These are phyloP conservation scores for Orbilia blumenaviensis DNA, from an alignment of 2,329 filamentous ascomycete species.

Conservation along the genomic window DNA sequence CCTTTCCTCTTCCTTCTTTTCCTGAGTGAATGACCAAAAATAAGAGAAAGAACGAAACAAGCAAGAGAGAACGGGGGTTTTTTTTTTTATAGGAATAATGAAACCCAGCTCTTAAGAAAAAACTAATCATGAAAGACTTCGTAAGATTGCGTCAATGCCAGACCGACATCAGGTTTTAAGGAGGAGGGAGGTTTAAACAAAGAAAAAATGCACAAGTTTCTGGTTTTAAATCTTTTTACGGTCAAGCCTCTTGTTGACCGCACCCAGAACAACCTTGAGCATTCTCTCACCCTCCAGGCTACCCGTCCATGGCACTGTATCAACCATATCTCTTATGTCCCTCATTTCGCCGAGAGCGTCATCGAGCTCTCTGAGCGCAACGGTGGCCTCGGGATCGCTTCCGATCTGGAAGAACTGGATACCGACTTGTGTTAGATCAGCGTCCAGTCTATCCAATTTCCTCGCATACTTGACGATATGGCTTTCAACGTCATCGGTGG, in stretches of 20 bases:
- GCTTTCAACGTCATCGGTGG: slow-evolving; percentile 79
- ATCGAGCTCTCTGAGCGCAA: slow-evolving; percentile 76
- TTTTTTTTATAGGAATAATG: neutral
- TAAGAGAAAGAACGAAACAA: neutral
- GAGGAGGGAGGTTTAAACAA: neutral
- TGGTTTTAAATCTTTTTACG: slow-evolving; percentile 60
- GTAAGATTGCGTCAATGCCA: neutral
- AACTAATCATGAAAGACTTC: neutral
- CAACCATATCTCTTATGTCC: slow-evolving; percentile 83
- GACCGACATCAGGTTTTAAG: neutral
- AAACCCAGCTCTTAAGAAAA: neutral
- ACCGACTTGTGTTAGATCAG: slow-evolving; percentile 82
- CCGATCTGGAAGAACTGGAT: slow-evolving; percentile 98
- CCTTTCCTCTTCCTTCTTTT: neutral
- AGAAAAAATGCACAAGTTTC: neutral
- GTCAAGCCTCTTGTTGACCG: slow-evolving; percentile 75
- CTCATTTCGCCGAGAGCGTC: slow-evolving; percentile 71
- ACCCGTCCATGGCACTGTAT: slow-evolving; percentile 80
- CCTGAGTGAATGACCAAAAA: slow-evolving; percentile 8
- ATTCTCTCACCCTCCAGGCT: slow-evolving; percentile 75
- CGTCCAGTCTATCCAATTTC: slow-evolving; percentile 74
- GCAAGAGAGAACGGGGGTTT: too few species aligned
- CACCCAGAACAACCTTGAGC: slow-evolving; percentile 82
- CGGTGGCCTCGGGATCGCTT: slow-evolving; percentile 71
- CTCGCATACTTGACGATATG: slow-evolving; percentile 74